Evolutionary conservation across 352 stramenopile species (phyloP).

Genomic region (Blastocystis sp.): DNA sequence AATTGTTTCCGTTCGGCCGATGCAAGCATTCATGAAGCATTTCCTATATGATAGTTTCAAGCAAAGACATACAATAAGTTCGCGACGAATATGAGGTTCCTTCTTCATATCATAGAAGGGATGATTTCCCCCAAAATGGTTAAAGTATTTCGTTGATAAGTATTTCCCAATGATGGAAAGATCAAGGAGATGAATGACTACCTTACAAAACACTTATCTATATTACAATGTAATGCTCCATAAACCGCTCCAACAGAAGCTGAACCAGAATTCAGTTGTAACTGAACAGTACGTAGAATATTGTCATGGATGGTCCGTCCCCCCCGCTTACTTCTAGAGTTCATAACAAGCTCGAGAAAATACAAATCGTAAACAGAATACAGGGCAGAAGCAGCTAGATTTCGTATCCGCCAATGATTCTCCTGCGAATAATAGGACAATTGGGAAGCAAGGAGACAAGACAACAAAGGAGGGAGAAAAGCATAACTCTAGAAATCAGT

Average conservation of each 20-base stretch:
- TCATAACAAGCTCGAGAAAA: neutral
- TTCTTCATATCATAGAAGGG: neutral
- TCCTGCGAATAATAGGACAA: neutral
- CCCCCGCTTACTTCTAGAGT: neutral
- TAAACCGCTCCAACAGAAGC: neutral
- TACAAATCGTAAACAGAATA: neutral
- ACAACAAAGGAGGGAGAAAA: conserved; percentile 3
- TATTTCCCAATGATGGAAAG: neutral
- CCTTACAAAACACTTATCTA: neutral
- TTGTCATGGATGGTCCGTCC: neutral
- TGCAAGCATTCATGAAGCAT: neutral
- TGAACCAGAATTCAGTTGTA: neutral
- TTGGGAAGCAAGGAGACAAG: neutral
- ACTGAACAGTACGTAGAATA: neutral
- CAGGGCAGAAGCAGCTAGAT: neutral
- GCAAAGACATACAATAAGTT: neutral
- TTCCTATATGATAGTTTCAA: neutral
- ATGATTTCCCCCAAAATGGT: neutral
- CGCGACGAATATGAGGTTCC: neutral
- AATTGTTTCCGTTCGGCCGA: neutral
- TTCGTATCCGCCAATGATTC: neutral
- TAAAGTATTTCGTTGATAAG: neutral
- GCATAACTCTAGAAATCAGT: neutral
- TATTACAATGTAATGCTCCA: neutral
- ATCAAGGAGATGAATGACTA: conserved; percentile 1